These are phyloP conservation scores for Dianthus caryophyllus DNA, from an alignment of 148 eudicot genomes.

Conservation along the genomic window DNA sequence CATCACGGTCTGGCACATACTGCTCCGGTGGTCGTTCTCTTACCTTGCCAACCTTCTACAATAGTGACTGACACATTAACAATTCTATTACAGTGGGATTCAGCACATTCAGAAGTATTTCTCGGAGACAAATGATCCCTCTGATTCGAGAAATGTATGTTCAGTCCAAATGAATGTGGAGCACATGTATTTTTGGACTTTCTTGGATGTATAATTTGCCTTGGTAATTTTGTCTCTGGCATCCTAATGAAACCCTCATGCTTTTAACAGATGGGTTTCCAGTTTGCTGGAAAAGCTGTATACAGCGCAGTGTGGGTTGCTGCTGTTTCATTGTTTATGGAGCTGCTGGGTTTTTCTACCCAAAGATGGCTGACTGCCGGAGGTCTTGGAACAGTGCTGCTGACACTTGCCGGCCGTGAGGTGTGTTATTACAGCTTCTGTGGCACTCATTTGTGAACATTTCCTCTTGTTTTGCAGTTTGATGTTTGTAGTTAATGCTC, in stretches of 20 bases:
- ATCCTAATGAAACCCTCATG: slow-evolving; percentile 1
- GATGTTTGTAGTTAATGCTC: neutral
- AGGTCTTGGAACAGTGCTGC: slow-evolving; percentile 92
- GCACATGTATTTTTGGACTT: neutral
- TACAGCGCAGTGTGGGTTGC: slow-evolving; percentile 92
- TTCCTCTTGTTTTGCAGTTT: neutral
- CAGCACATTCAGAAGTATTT: slow-evolving; percentile 72
- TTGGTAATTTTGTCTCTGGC: slow-evolving; percentile 9
- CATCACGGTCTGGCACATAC: neutral
- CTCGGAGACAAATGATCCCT: slow-evolving; percentile 53
- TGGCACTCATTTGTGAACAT: neutral
- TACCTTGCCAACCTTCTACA: neutral
- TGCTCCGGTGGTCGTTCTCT: neutral
- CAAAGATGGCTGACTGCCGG: slow-evolving; percentile 94
- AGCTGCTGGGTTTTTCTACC: slow-evolving; percentile 88
- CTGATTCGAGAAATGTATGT: slow-evolving; percentile 76
- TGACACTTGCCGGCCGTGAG: slow-evolving; percentile 98
- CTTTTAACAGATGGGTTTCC: slow-evolving; percentile 72
- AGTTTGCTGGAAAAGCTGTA: slow-evolving; percentile 91
- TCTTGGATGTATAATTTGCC: neutral
- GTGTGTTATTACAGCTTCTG: slow-evolving; percentile 28
- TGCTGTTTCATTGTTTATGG: slow-evolving; percentile 84
- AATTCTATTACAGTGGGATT: slow-evolving; percentile 52
- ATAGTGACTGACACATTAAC: neutral
- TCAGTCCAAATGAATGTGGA: neutral